phyloP scores from a whole-genome alignment of 2,329 filamentous ascomycete species.

The Ceratocystis eucalypticola region DNA sequence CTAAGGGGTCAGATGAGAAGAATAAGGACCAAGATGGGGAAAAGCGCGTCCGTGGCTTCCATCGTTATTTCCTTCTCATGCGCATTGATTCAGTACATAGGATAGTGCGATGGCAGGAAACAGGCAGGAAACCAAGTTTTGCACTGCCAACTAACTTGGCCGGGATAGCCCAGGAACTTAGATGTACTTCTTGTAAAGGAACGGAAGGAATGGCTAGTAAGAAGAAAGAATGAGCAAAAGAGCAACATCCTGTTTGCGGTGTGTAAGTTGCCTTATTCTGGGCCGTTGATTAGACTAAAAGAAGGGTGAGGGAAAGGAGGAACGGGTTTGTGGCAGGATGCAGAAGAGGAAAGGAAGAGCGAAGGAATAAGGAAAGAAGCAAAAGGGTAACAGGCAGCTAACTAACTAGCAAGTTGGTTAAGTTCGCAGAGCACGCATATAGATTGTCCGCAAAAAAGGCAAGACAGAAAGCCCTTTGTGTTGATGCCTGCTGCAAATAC shows the following conservation, averaged over 20 bases:
- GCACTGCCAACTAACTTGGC: neutral
- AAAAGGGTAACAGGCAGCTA: neutral
- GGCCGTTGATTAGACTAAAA: neutral
- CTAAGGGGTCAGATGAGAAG: neutral
- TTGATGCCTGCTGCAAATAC: neutral
- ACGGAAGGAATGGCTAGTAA: neutral
- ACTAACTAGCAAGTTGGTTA: neutral
- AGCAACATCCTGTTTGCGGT: neutral
- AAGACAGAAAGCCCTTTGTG: neutral
- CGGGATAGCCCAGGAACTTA: neutral
- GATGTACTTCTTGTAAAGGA: neutral
- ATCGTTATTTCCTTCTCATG: neutral
- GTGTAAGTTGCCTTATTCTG: slow-evolving; percentile 5
- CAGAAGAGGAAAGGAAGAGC: neutral
- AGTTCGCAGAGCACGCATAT: neutral
- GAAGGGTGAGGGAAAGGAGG: neutral
- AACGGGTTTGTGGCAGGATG: neutral
- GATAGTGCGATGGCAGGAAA: neutral
- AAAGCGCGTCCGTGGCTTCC: no score
- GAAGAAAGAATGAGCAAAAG: neutral
- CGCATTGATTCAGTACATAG: neutral
- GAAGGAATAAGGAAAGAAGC: slow-evolving; percentile 4
- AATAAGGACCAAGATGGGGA: no score
- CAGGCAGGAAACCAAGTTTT: neutral
- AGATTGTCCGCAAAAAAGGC: neutral